phyloP scores from a whole-genome alignment of 2,329 filamentous ascomycete genomes.

The Trichoderma endophyticum region DNA sequence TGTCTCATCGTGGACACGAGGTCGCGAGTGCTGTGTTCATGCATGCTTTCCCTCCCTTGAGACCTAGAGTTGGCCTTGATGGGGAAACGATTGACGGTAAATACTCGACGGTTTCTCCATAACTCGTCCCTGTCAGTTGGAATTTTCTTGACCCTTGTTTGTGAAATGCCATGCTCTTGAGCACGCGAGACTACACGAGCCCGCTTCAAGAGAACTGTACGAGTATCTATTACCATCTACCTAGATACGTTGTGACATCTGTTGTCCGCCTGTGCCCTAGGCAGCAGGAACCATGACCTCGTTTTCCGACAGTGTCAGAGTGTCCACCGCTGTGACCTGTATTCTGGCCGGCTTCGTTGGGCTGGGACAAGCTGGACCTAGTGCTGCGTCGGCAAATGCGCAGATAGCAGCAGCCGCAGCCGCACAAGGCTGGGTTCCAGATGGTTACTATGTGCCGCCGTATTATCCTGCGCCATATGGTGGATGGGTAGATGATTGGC shows the following conservation, averaged over 20 bases:
- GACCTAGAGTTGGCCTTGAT: neutral
- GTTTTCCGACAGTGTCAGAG: neutral
- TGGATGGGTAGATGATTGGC: constrained; percentile 68
- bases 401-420: neutral
- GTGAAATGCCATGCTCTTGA: neutral
- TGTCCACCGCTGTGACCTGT: constrained; percentile 11
- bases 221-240: neutral
- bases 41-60: neutral
- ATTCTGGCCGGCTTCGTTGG: constrained; percentile 2
- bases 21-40: neutral
- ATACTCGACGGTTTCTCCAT: neutral
- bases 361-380: constrained; percentile 1
- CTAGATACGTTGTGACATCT: neutral
- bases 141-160: neutral
- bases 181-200: neutral
- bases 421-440: constrained; percentile 15
- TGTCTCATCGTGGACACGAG: constrained; percentile 3
- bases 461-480: constrained; percentile 72
- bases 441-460: constrained; percentile 42
- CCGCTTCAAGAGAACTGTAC: neutral
- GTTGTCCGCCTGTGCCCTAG: neutral
- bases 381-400: neutral
- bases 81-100: constrained; percentile 1
- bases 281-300: neutral
- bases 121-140: neutral